Evolutionary conservation across 2,329 filamentous ascomycete species (phyloP), one percentile per base, ranked within the genome.

Genomic region (Diaporthe nobilis): DNA sequence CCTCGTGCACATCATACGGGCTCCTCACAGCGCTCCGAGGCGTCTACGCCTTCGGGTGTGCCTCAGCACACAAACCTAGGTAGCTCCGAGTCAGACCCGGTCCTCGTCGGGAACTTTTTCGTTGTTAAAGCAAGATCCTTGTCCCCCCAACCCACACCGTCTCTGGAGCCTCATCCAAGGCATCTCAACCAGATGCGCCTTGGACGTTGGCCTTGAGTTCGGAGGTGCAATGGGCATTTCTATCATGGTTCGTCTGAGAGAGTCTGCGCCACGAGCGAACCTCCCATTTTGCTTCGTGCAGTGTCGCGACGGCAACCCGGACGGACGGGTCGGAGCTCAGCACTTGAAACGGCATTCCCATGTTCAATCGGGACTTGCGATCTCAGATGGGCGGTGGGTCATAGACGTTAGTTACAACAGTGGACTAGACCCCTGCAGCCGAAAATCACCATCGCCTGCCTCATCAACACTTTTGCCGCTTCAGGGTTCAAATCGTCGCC

Each of bases 301-400:
- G 31, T 68, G 63, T 68, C 63, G 63, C 63, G 20, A 39, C 47
- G 44, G 47, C 31, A 68, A 13, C 31, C 65, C 47, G 65, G 65
- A 73, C 47, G 39, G 34, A 55, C 57, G 71, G n/a, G 57, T 72
- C 71, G 71, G 71, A 65, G 47, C 60, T 44, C 47, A 55, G 42
- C 47, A 65, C 25, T 37, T 65, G 58, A 65, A 73, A 73, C 58
- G 58, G 44, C 60, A 51, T 63, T 44, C 71, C 70, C 57, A 61
- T 42, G 47, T 44, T 63, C 47, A 72, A 72, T 63, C 44, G 60
- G 47, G 47, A 65, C 71, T 44, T 65, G 58, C 71, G 71, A 73
- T 73, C 71, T 73, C 47, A 65, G 71, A 73, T 73, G 58, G 47
- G n/a, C 31, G 42, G 71, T 73, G 71, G 71, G 71, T 73, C 71